Conservation (phyloP, 805 yeast genomes). For the Nakazawaea sp. region DNA sequence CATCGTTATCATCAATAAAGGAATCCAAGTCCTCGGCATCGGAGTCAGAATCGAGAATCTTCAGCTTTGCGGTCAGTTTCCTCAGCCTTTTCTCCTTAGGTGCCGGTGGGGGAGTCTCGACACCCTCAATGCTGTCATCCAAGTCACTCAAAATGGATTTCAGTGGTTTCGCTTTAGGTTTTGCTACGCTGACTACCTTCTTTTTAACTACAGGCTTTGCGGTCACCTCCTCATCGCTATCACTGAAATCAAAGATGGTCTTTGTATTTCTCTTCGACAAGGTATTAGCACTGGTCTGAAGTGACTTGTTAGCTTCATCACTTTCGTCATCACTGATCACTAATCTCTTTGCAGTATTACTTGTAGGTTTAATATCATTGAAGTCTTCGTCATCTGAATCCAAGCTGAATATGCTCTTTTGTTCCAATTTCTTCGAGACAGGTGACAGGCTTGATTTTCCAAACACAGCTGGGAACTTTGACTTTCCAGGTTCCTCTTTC, state of each 20-base stretch:
- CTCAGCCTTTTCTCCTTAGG: slow-evolving; percentile 1
- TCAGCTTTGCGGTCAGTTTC: no score
- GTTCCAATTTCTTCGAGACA: neutral
- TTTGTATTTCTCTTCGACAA: slow-evolving; percentile 3
- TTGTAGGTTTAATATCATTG: slow-evolving; percentile 3
- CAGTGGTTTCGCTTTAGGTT: no score
- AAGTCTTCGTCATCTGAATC: slow-evolving; percentile 11
- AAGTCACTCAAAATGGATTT: slow-evolving; percentile 3
- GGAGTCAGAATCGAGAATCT: neutral
- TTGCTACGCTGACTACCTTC: neutral
- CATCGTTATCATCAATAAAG: slow-evolving; percentile 2
- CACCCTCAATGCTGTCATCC: slow-evolving; percentile 8
- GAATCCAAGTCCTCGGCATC: slow-evolving; percentile 2
- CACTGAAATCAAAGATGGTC: slow-evolving; percentile 8
- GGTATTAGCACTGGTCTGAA: slow-evolving; percentile 1
- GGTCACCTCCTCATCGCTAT: slow-evolving; percentile 8
- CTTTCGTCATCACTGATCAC: slow-evolving; percentile 9
- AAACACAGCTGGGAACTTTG: slow-evolving; percentile 26
- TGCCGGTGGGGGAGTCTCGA: no score
- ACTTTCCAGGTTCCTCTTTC: slow-evolving; percentile 12
- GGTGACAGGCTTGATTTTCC: slow-evolving; percentile 20
- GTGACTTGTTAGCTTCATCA: slow-evolving; percentile 7
- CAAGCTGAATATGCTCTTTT: slow-evolving; percentile 9
- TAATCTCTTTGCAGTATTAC: neutral
- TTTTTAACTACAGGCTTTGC: no score